phyloP scores from a whole-genome alignment of 768 basidiomycete species.

The Tricholoma sp. region DNA sequence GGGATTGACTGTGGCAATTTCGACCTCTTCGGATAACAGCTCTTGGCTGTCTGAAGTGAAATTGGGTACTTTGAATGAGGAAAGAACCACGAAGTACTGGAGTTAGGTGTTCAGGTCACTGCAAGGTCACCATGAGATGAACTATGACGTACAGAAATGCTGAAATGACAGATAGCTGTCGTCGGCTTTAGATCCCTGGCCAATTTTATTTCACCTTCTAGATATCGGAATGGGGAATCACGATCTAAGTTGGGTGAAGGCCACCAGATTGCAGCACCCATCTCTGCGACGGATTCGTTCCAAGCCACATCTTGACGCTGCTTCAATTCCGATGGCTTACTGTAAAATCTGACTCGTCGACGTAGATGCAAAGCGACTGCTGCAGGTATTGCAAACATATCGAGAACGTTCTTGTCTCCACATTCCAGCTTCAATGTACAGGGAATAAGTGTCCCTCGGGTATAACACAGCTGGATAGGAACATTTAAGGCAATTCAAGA shows the following conservation, averaged over 20 bases:
- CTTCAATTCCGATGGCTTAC: slow-evolving; percentile 29
- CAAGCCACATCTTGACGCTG: slow-evolving; percentile 30
- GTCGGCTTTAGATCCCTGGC: slow-evolving; percentile 46
- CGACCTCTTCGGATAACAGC: slow-evolving; percentile 44
- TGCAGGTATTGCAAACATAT: slow-evolving; percentile 38
- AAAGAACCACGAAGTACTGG: slow-evolving; percentile 44
- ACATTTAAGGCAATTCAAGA: neutral
- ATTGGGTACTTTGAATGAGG: slow-evolving; percentile 36
- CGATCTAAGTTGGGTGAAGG: slow-evolving; percentile 27
- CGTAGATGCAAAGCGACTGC: slow-evolving; percentile 35
- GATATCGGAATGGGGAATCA: slow-evolving; percentile 29
- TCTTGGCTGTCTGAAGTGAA: slow-evolving; percentile 33
- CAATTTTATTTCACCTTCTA: slow-evolving; percentile 50
- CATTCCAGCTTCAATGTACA: slow-evolving; percentile 39
- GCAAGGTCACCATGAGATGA: neutral
- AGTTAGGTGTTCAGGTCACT: neutral
- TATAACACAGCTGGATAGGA: slow-evolving; percentile 35
- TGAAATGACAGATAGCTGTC: slow-evolving; percentile 46
- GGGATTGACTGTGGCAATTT: slow-evolving; percentile 46
- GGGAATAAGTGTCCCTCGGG: slow-evolving; percentile 45
- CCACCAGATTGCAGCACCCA: slow-evolving; percentile 46
- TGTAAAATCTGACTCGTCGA: slow-evolving; percentile 38
- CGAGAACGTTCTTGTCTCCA: slow-evolving; percentile 32
- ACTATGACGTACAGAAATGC: slow-evolving; percentile 36
- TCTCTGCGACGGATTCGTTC: slow-evolving; percentile 40